These are phyloP conservation scores for Zasmidium cellare DNA, from an alignment of 2,329 filamentous ascomycete species.

Conservation along the genomic window DNA sequence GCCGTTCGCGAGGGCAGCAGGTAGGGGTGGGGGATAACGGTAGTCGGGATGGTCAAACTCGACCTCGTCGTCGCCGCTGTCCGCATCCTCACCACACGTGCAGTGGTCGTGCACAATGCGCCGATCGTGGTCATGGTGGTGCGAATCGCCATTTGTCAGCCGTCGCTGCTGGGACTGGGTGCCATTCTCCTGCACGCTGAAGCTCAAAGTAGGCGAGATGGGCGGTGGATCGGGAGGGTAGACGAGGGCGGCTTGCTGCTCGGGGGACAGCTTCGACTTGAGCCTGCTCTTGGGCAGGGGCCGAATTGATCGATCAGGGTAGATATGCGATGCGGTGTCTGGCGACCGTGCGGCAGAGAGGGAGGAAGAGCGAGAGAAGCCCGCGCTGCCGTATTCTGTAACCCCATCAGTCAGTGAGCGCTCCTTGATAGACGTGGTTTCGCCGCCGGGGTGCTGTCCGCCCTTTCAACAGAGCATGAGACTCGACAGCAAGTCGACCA, in stretches of 20 bases:
- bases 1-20: constrained; percentile 21
- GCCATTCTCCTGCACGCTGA: constrained; percentile 25
- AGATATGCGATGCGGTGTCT: constrained; percentile 77
- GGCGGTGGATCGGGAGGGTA: constrained; percentile 76
- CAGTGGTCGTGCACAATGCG: constrained; percentile 35
- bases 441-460: background rate
- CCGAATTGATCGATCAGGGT: constrained; percentile 87
- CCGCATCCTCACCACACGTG: constrained; percentile 52
- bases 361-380: constrained; percentile 4
- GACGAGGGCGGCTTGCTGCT: constrained; percentile 77
- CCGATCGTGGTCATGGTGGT: constrained; percentile 32
- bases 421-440: background rate
- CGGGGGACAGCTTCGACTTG: constrained; percentile 81
- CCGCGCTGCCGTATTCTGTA: constrained; percentile 10
- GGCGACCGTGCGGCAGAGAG: constrained; percentile 28
- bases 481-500: background rate
- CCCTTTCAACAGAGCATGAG: background rate
- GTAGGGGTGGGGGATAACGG: constrained; percentile 41
- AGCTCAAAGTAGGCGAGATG: constrained; percentile 50
- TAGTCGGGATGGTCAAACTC: constrained; percentile 43
- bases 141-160: constrained; percentile 26
- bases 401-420: constrained; percentile 14
- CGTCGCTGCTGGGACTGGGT: constrained; percentile 21
- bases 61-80: constrained; percentile 62
- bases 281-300: constrained; percentile 87